A percentile compares a stretch with the other conserved stretches of the same genome.
phyloP scores from a whole-genome alignment of 1,284 basidiomycete genomes.

The Apiotrichum siamense region DNA sequence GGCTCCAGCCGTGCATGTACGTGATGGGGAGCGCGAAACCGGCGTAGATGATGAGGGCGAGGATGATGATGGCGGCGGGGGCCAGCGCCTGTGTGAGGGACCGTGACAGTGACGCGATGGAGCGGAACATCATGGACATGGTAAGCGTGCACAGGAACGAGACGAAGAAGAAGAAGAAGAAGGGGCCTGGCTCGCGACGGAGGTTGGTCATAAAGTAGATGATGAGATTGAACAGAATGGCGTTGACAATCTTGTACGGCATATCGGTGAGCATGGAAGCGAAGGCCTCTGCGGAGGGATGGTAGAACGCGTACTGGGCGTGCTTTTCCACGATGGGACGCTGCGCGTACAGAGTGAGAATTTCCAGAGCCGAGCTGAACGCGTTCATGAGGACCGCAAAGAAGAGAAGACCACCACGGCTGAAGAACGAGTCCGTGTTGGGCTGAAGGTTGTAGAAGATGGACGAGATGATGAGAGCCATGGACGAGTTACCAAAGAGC shows the following conservation, averaged over 20 bases:
- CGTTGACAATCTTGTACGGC: constrained; percentile 49
- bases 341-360: constrained; percentile 50
- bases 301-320: constrained; percentile 49
- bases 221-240: constrained; percentile 44
- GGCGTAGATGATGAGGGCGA: constrained; percentile 51
- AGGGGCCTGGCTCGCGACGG: constrained; percentile 42
- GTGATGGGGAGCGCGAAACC: constrained; percentile 48
- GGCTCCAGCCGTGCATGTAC: constrained; percentile 48
- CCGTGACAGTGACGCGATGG: constrained; percentile 49
- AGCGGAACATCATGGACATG: constrained; percentile 53
- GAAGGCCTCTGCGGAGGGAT: constrained; percentile 49
- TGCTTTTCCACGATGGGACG: constrained; percentile 50
- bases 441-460: constrained; percentile 47
- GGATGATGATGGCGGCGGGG: constrained; percentile 49
- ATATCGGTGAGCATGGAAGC: constrained; percentile 50
- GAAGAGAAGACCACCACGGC: constrained; percentile 46
- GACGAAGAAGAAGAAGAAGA: constrained; percentile 46
- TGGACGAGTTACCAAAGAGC: constrained; percentile 46
- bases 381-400: constrained; percentile 48
- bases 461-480: constrained; percentile 48
- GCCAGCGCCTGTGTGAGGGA: constrained; percentile 46
- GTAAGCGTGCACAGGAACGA: constrained; percentile 46
- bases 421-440: constrained; percentile 36
- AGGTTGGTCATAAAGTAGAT: constrained; percentile 50
- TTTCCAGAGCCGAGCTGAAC: constrained; percentile 36